Base-by-base conservation (phyloP, 805 yeast genomes). In the Candida sithepensis region DNA sequence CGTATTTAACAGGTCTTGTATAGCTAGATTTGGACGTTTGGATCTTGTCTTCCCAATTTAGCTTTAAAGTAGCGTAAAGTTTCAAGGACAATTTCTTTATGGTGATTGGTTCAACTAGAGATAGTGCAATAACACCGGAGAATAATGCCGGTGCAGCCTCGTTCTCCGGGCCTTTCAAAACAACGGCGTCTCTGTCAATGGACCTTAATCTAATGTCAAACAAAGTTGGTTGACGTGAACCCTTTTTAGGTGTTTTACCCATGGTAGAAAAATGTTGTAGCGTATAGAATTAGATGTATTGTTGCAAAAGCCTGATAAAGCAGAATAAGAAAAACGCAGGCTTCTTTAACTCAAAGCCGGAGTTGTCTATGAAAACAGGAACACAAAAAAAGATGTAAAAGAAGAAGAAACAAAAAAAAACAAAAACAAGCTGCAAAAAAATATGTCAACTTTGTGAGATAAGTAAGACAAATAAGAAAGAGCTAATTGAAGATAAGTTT, bases 71-170 rank as follows among this genome's bases (percentile, higher is more conserved):
- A 2, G 91, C 88, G 47, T 79, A 77, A 21, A 94, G 63, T 51
- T 82, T 77, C 45, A 94, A 66, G 4, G 79, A 65, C 51, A 94
- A 66, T 54, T 77, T 79, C 60, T 81, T 84, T 44, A 92, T 74
- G 14, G 80, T 67, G 47, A 88, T 68, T 2, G 96, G 88, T 54
- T 92, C 98, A 12, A 75, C 72, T 0, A 88, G 80, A 0, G 91
- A 77, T 22, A 94, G 66, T 1, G 85, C 90, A 21, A 94, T 82
- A 10, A 80, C 81, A 3, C 99, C 99, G 1, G 85, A 70, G 23
- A 94, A 65, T 6, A 85, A 68, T 3, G 81, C 87, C 2, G 96
- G 82, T 0, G 88, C 75, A 0, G 97, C 96, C 44, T 84, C 91
- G 32, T 76, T 74, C 5, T 85, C 81, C 1, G 84, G 60, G 1